phyloP scores from a whole-genome alignment of 1,139 yeast species.

The Magnusiomyces paraingens region DNA sequence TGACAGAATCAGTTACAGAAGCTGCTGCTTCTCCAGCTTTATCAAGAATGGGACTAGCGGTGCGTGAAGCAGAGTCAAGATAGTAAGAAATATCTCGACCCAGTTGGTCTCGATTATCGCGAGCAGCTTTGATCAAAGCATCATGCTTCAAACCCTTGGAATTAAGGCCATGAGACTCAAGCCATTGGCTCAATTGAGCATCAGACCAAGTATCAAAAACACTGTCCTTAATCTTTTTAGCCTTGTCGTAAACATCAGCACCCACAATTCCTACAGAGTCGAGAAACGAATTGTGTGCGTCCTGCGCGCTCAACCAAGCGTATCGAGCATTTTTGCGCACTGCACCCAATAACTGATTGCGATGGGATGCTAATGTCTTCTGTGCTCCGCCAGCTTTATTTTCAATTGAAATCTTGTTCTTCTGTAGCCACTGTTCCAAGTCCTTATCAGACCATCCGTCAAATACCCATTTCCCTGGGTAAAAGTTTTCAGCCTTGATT shows the following conservation, averaged over 20 bases:
- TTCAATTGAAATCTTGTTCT: not conserved
- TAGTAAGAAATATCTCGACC: not conserved
- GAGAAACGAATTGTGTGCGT: not conserved
- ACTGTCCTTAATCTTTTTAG: not conserved
- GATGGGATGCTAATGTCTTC: not conserved
- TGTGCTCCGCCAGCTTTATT: not conserved
- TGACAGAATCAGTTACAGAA: not conserved
- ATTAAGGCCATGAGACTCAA: not conserved
- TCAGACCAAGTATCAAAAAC: slow-evolving; percentile 5
- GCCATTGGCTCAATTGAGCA: slow-evolving; percentile 1
- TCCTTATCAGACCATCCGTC: slow-evolving; percentile 7
- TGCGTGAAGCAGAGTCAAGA: not conserved
- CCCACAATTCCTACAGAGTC: not conserved
- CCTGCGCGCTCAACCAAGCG: not conserved
- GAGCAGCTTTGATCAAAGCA: not conserved
- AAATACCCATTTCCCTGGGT: slow-evolving; percentile 9
- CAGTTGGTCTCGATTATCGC: not conserved
- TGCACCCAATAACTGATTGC: not conserved
- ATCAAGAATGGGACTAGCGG: slow-evolving; percentile 4
- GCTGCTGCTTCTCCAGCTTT: not conserved
- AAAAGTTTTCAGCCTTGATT: not conserved
- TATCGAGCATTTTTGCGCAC: slow-evolving; percentile 2
- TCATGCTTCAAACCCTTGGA: not conserved
- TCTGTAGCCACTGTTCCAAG: slow-evolving; percentile 2
- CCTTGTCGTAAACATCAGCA: not conserved